phyloP scores from a whole-genome alignment of 495 filamentous ascomycete genomes.

The Poronia punctata region DNA sequence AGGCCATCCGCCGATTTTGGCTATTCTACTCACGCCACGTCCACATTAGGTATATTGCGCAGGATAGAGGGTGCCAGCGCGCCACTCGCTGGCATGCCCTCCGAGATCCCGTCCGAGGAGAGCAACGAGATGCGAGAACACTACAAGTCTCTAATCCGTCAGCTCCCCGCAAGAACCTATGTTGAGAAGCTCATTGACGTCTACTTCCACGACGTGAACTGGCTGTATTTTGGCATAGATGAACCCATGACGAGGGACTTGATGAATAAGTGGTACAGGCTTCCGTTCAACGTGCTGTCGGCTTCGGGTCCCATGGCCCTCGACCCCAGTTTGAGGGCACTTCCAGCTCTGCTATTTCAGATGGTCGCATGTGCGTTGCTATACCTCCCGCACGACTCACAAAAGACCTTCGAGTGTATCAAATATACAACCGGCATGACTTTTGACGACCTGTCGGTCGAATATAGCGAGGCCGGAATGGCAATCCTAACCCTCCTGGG shows the following conservation, averaged over 20 bases:
- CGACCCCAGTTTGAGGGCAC: constrained; percentile 37
- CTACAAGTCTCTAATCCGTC: constrained; percentile 47
- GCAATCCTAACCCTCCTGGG: constrained; percentile 47
- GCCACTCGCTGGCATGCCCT: constrained; percentile 19
- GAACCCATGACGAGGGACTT: constrained; percentile 42
- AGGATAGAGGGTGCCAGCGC: constrained; percentile 36
- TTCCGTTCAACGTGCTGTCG: constrained; percentile 39
- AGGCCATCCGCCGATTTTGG: constrained; percentile 35
- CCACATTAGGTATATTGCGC: constrained; percentile 43
- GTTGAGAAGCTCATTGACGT: constrained; percentile 46
- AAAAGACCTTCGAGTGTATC: constrained; percentile 42
- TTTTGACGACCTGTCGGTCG: constrained; percentile 50
- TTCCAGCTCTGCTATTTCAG: constrained; percentile 53
- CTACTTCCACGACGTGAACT: constrained; percentile 53
- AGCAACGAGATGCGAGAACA: constrained; percentile 35
- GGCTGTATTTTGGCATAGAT: constrained; percentile 52
- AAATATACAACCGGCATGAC: constrained; percentile 54
- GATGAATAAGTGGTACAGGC: constrained; percentile 44
- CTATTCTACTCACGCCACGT: constrained; percentile 38
- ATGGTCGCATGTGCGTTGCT: constrained; percentile 48
- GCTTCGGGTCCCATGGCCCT: constrained; percentile 35
- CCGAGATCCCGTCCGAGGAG: constrained; percentile 18
- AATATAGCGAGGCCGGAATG: constrained; percentile 52
- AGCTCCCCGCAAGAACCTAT: constrained; percentile 46
- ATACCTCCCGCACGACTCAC: constrained; percentile 40